Conservation (phyloP, 306 rosid species). For the Cotoneaster glaucophyllus region DNA sequence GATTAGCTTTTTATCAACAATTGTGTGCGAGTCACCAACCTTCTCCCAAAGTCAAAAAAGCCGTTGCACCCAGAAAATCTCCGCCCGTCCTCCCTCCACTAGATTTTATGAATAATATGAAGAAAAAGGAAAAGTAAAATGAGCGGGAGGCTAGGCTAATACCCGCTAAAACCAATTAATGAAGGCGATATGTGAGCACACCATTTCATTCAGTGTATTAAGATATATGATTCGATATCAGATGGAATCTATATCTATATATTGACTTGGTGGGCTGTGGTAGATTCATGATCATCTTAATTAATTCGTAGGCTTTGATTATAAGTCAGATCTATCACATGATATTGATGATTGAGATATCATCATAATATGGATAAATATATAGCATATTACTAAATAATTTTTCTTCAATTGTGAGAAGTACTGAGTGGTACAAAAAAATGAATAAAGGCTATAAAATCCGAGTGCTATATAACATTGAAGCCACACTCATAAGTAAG, state of each 20-base stretch:
- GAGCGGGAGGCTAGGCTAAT: no score
- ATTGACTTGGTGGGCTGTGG: not conserved
- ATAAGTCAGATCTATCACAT: not conserved
- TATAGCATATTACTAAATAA: not conserved
- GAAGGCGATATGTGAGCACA: not conserved
- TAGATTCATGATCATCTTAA: not conserved
- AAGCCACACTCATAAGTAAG: not conserved
- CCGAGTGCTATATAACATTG: no score
- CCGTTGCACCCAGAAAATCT: no score
- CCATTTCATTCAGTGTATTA: not conserved
- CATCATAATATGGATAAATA: not conserved
- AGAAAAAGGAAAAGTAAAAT: no score
- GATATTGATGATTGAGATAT: not conserved
- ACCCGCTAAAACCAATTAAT: no score
- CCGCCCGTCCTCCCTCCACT: no score
- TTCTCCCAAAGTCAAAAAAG: fast-evolving
- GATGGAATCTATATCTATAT: not conserved
- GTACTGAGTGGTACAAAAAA: not conserved
- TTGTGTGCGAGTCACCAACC: no score
- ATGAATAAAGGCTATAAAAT: no score
- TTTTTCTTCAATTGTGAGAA: not conserved
- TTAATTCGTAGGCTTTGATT: not conserved
- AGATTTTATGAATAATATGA: no score
- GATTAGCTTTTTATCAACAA: no score
- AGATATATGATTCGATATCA: not conserved